A percentile compares a stretch with the other conserved stretches of the same genome.
Conservation (phyloP, 352 stramenopile genomes). For the Phytophthora sp. region DNA sequence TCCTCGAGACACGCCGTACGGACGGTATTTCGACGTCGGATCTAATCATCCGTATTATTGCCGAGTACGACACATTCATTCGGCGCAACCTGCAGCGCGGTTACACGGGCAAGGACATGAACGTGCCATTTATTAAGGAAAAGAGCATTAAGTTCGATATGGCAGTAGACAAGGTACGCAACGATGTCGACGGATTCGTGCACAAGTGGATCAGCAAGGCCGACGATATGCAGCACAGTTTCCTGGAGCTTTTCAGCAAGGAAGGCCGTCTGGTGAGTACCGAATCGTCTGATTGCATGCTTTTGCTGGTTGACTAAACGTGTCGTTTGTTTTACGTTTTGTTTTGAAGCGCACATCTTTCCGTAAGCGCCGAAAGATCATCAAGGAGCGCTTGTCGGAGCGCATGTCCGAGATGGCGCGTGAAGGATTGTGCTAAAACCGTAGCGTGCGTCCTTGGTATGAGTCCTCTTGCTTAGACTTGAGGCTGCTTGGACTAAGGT, state of each 20-base stretch:
- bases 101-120: slow-evolving; percentile 93
- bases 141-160: slow-evolving; percentile 91
- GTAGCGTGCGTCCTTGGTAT: background rate
- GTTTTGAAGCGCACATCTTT: slow-evolving; percentile 64
- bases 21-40: slow-evolving; percentile 91
- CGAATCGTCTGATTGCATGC: background rate
- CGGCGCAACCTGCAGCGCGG: slow-evolving; percentile 88
- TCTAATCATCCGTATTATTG: slow-evolving; percentile 91
- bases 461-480: slow-evolving; percentile 6
- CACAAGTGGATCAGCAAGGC: slow-evolving; percentile 83
- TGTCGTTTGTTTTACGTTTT: background rate
- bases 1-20: slow-evolving; percentile 84
- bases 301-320: background rate
- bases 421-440: slow-evolving; percentile 70
- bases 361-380: slow-evolving; percentile 84
- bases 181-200: slow-evolving; percentile 77
- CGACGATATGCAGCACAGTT: slow-evolving; percentile 81
- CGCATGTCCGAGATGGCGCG: slow-evolving; percentile 78
- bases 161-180: slow-evolving; percentile 82
- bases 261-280: slow-evolving; percentile 73
- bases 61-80: slow-evolving; percentile 93
- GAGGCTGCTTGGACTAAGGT: slow-evolving; percentile 3
- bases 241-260: slow-evolving; percentile 81
- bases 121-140: slow-evolving; percentile 90
- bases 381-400: slow-evolving; percentile 76